phyloP scores from a whole-genome alignment of 1,284 basidiomycete genomes.

The Phellinidium pouzarii region DNA sequence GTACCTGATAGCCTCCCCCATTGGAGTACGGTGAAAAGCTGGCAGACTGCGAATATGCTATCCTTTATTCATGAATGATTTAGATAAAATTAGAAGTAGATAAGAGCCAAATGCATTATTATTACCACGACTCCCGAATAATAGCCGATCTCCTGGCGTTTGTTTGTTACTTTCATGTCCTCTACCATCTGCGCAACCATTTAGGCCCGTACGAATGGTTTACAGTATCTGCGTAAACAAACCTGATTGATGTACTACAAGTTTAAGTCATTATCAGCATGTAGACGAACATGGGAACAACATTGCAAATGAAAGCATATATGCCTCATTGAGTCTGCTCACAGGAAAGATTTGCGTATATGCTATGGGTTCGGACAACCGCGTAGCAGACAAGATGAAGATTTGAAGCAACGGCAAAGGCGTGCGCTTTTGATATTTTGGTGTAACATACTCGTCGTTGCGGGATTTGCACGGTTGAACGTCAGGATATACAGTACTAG shows the following conservation, averaged over 20 bases:
- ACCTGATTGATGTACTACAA: conserved; percentile 25
- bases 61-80: conserved; percentile 19
- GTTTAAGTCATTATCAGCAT: neutral
- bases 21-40: conserved; percentile 25
- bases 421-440: conserved; percentile 16
- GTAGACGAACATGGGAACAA: neutral
- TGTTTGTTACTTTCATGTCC: conserved; percentile 24
- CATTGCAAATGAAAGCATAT: neutral
- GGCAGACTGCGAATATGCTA: conserved; percentile 26
- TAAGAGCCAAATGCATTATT: neutral
- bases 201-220: neutral
- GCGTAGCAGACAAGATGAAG: conserved; percentile 21
- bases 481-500: too few species aligned
- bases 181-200: conserved; percentile 23
- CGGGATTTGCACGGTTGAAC: conserved; percentile 1
- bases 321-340: neutral
- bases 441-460: conserved; percentile 2
- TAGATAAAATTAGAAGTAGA: neutral
- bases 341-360: conserved; percentile 21
- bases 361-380: conserved; percentile 27
- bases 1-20: conserved; percentile 25
- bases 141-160: conserved; percentile 25
- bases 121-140: conserved; percentile 26
- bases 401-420: conserved; percentile 24
- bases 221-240: neutral